These are phyloP conservation scores for Yamadazyma dushanensis DNA, from an alignment of 1,139 yeast species.

Conservation along the genomic window DNA sequence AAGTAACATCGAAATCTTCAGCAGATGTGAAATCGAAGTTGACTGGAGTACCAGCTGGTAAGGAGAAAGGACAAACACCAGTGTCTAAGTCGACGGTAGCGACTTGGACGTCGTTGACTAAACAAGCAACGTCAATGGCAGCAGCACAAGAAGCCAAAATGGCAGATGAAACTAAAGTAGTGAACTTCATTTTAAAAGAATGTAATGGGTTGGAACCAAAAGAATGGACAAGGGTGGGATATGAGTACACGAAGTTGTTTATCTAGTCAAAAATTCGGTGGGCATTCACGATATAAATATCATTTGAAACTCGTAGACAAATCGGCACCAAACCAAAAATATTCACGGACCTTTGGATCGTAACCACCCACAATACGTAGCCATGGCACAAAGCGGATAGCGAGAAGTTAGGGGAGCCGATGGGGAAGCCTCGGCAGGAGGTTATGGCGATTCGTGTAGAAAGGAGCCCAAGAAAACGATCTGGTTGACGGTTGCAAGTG, in stretches of 20 bases:
- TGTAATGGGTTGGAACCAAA: slow-evolving; percentile 4
- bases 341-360: no score
- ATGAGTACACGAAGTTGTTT: not conserved
- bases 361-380: no score
- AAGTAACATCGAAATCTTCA: slow-evolving; percentile 36
- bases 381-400: no score
- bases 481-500: no score
- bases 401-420: no score
- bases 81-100: slow-evolving; percentile 43
- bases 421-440: no score
- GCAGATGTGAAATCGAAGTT: slow-evolving; percentile 26
- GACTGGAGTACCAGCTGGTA: slow-evolving; percentile 31
- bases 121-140: slow-evolving; percentile 33
- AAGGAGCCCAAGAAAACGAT: no score
- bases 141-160: slow-evolving; percentile 14
- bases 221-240: slow-evolving; percentile 1
- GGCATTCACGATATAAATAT: no score
- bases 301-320: no score
- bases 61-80: slow-evolving; percentile 39
- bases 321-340: not conserved
- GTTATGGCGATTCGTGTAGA: no score
- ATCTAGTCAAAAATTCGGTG: not conserved
- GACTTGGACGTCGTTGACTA: slow-evolving; percentile 30
- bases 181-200: slow-evolving; percentile 14
- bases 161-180: slow-evolving; percentile 16